Evolutionary conservation across 495 filamentous ascomycete species (phyloP).

Genomic region (Aspergillus biplanus): DNA sequence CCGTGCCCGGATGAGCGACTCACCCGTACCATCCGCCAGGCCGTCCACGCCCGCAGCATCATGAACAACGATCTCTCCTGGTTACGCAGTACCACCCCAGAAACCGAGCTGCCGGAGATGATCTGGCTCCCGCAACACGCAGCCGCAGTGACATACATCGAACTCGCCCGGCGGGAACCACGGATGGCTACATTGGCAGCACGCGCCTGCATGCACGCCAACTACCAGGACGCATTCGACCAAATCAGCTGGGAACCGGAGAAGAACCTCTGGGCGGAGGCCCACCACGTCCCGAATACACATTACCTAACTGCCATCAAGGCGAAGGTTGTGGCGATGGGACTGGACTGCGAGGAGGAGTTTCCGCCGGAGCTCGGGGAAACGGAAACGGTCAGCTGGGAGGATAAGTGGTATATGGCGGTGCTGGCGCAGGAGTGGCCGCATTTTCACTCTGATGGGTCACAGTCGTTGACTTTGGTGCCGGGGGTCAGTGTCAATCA

Average conservation of each 20-base stretch:
- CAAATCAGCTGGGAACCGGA: background rate
- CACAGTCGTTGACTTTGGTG: background rate
- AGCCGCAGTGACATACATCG: background rate
- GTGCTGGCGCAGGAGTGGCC: background rate
- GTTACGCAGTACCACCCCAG: background rate
- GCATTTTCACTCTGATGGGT: background rate
- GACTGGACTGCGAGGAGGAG: background rate
- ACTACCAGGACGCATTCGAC: constrained; percentile 2
- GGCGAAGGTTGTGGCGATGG: background rate
- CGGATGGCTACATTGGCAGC: background rate
- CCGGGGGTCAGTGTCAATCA: background rate
- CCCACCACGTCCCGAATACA: background rate
- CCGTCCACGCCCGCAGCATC: constrained; percentile 10
- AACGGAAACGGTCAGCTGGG: background rate
- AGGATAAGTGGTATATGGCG: background rate
- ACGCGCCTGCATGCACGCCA: constrained; percentile 11
- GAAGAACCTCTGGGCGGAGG: background rate
- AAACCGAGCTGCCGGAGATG: background rate
- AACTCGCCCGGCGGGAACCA: constrained; percentile 9
- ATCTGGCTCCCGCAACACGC: constrained; percentile 11
- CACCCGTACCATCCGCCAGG: background rate
- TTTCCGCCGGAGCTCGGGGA: background rate
- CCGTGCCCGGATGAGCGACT: background rate
- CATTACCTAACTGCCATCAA: background rate
- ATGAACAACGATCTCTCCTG: constrained; percentile 18